These are phyloP conservation scores for Epithemia pelagica DNA, from an alignment of 108 stramenopile genomes.

Conservation along the genomic window DNA sequence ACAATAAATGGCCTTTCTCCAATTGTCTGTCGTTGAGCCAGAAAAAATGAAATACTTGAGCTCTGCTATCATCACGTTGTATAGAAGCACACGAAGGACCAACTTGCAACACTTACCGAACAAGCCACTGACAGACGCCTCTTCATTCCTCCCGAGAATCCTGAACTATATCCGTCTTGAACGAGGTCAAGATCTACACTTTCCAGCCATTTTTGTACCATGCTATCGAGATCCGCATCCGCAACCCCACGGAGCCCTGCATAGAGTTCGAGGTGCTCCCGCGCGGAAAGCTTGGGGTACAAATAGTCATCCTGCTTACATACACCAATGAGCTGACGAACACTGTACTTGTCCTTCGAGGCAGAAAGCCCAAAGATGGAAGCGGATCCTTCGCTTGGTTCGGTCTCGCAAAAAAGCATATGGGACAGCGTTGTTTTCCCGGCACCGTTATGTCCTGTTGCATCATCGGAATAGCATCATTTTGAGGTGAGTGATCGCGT, in stretches of 20 bases:
- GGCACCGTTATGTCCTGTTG: background rate
- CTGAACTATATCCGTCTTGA: conserved; percentile 20
- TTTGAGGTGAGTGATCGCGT: no score
- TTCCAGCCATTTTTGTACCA: conserved; percentile 35
- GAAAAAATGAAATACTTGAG: no score
- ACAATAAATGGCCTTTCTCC: conserved; percentile 69
- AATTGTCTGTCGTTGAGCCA: no score
- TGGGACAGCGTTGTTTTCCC: conserved; percentile 75
- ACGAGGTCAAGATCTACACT: conserved; percentile 38
- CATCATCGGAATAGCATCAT: no score
- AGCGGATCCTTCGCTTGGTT: conserved; percentile 54
- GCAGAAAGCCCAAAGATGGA: conserved; percentile 39
- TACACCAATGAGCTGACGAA: conserved; percentile 39
- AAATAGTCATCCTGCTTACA: conserved; percentile 85
- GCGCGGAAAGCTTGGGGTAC: conserved; percentile 70
- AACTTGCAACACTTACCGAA: conserved; percentile 11
- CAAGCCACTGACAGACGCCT: conserved; percentile 76
- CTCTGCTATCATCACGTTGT: no score
- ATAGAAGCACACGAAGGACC: no score
- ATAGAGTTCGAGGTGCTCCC: conserved; percentile 82
- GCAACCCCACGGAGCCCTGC: conserved; percentile 54
- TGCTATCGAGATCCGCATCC: conserved; percentile 6
- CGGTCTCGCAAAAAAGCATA: conserved; percentile 67
- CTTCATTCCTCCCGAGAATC: conserved; percentile 82
- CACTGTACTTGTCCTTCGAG: conserved; percentile 10